Percentiles rank a stretch among this genome's conserved stretches.
phyloP scores from a whole-genome alignment of 1,284 basidiomycete species.

The Ganoderma leucocontextum region DNA sequence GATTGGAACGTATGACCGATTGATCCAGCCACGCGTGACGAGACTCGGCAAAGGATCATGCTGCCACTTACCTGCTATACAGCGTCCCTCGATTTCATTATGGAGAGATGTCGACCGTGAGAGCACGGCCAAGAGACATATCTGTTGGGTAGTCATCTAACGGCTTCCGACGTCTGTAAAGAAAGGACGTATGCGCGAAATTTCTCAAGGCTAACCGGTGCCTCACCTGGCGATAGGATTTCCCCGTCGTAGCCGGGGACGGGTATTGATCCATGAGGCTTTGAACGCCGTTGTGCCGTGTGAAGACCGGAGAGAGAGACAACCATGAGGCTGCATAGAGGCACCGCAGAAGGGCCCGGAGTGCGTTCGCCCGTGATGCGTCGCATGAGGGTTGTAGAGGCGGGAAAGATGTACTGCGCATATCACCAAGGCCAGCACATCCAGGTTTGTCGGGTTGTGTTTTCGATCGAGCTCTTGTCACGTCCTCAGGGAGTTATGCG shows the following conservation, averaged over 20 bases:
- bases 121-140: not conserved
- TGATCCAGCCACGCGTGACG: not conserved
- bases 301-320: constrained; percentile 1
- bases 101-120: not conserved
- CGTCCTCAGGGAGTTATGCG: not conserved
- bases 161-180: not conserved
- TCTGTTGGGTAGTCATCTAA: not conserved
- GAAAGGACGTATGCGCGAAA: not conserved
- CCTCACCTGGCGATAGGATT: not conserved
- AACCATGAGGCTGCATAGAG: constrained; percentile 15
- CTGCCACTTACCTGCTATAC: not conserved
- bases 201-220: not conserved
- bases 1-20: not conserved
- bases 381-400: not conserved
- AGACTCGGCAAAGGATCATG: not conserved
- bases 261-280: constrained; percentile 17
- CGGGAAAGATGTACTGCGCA: not conserved
- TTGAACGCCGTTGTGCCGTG: constrained; percentile 9
- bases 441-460: not conserved
- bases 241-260: constrained; percentile 2
- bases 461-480: not conserved
- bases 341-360: constrained; percentile 7
- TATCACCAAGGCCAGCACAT: not conserved
- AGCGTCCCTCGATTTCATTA: not conserved
- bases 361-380: constrained; percentile 11